These are phyloP conservation scores for Alloteropsis semialata DNA, from an alignment of 176 grass and related monocot species.

Conservation along the genomic window DNA sequence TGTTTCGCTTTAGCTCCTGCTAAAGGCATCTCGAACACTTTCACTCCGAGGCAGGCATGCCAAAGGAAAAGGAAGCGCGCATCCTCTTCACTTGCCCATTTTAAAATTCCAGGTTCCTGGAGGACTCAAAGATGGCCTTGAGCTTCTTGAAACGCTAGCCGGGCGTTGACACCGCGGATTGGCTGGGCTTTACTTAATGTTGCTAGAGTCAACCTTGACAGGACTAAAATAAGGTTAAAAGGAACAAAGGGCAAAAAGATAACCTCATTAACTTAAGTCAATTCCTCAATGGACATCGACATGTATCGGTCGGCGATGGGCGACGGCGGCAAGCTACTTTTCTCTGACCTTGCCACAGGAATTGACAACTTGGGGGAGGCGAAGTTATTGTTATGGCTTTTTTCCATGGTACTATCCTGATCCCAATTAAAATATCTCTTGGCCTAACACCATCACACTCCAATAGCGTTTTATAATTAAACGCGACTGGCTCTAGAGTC, in stretches of 20 bases:
- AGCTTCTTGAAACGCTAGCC: neutral
- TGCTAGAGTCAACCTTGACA: slow-evolving; percentile 28
- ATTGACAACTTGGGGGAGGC: slow-evolving; percentile 13
- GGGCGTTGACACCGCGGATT: slow-evolving; percentile 31
- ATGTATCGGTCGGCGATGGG: slow-evolving; percentile 21
- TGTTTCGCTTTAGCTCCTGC: neutral
- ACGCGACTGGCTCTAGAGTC: neutral
- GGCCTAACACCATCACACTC: slow-evolving; percentile 30
- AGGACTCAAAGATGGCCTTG: slow-evolving; percentile 32
- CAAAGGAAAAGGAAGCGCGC: slow-evolving; percentile 7
- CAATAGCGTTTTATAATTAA: neutral
- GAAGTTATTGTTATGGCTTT: neutral
- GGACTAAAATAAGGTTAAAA: neutral
- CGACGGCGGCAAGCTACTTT: slow-evolving; percentile 34
- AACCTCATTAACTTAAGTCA: slow-evolving; percentile 19
- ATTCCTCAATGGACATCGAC: slow-evolving; percentile 16
- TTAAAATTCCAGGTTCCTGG: neutral
- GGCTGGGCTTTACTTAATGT: slow-evolving; percentile 1
- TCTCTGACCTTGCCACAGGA: neutral
- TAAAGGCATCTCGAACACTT: slow-evolving; percentile 28
- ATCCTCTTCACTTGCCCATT: neutral
- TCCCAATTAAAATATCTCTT: slow-evolving; percentile 17
- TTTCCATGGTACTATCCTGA: neutral
- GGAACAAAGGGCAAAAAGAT: neutral
- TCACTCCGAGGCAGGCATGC: neutral